Evolutionary conservation across 2,329 filamentous ascomycete genomes (phyloP).

Genomic region (Dactylonectria macrodidyma): DNA sequence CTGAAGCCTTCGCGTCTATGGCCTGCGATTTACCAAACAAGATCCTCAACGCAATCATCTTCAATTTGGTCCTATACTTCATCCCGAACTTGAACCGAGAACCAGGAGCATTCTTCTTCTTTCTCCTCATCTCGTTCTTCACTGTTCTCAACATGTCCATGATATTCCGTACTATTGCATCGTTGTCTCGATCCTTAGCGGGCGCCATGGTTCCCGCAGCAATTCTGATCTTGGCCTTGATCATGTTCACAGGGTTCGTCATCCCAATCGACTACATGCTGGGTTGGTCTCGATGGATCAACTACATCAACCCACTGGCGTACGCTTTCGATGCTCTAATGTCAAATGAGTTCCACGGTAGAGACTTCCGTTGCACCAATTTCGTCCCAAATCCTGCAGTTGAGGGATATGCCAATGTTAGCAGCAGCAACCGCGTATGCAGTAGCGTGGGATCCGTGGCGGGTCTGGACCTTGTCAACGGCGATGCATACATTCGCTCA

Average conservation of each 20-base stretch:
- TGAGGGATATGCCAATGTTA: conserved; percentile 45
- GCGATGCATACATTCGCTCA: conserved; percentile 61
- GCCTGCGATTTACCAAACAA: conserved; percentile 59
- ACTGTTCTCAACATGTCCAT: conserved; percentile 45
- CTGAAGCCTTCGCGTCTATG: conserved; percentile 55
- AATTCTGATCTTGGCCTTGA: conserved; percentile 50
- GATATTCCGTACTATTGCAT: conserved; percentile 61
- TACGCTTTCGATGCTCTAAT: conserved; percentile 77
- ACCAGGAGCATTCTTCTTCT: conserved; percentile 63
- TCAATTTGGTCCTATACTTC: conserved; percentile 64
- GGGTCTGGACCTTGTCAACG: conserved; percentile 60
- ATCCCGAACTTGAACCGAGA: conserved; percentile 61
- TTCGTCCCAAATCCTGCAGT: conserved; percentile 37
- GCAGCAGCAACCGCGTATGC: conserved; percentile 57
- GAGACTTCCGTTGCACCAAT: conserved; percentile 48
- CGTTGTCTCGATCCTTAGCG: conserved; percentile 66
- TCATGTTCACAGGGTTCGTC: conserved; percentile 63
- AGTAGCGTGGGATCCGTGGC: conserved; percentile 61
- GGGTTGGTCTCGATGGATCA: conserved; percentile 77
- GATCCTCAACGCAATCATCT: conserved; percentile 54
- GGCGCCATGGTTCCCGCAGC: conserved; percentile 59
- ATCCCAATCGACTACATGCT: conserved; percentile 63
- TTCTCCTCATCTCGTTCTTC: conserved; percentile 60
- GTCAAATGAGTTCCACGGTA: conserved; percentile 73
- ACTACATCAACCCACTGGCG: conserved; percentile 73